These are phyloP conservation scores for Penicillium psychrofluorescens DNA, from an alignment of 495 filamentous ascomycete species.

Conservation along the genomic window DNA sequence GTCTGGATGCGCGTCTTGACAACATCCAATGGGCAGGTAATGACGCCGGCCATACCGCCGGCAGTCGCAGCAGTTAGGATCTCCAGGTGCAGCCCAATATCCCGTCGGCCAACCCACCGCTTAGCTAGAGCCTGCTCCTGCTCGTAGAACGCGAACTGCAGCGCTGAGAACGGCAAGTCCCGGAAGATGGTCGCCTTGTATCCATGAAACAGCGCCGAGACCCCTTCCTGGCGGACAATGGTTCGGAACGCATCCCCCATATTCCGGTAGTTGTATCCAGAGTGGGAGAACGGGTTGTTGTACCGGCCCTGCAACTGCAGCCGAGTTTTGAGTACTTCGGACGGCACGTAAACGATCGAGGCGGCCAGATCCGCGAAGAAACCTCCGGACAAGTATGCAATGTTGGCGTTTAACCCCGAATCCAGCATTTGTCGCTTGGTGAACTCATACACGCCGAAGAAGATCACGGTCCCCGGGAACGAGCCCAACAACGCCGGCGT, in stretches of 20 bases:
- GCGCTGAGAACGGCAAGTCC: slow-evolving; percentile 88
- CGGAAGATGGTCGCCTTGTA: slow-evolving; percentile 91
- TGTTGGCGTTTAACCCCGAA: slow-evolving; percentile 61
- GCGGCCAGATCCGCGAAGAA: slow-evolving; percentile 90
- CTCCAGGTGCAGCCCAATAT: slow-evolving; percentile 80
- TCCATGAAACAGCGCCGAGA: slow-evolving; percentile 82
- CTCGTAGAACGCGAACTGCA: slow-evolving; percentile 98
- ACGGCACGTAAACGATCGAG: slow-evolving; percentile 87
- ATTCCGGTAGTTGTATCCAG: slow-evolving; percentile 88
- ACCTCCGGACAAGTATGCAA: slow-evolving; percentile 81
- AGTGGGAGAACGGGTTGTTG: slow-evolving; percentile 88
- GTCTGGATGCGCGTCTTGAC: slow-evolving; percentile 98
- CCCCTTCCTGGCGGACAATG: slow-evolving; percentile 74
- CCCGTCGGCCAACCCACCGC: slow-evolving; percentile 59
- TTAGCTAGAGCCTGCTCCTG: slow-evolving; percentile 79
- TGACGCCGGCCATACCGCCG: slow-evolving; percentile 86
- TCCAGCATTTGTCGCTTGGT: slow-evolving; percentile 88
- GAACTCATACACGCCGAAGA: slow-evolving; percentile 94
- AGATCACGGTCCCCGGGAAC: slow-evolving; percentile 88
- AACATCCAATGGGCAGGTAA: slow-evolving; percentile 93
- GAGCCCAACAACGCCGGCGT: slow-evolving; percentile 84
- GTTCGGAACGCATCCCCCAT: slow-evolving; percentile 74
- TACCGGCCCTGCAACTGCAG: slow-evolving; percentile 89
- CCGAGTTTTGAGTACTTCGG: slow-evolving; percentile 92
- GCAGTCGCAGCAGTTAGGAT: slow-evolving; percentile 86